Evolutionary conservation across 768 basidiomycete genomes (phyloP).

Genomic region (Suillus decipiens): DNA sequence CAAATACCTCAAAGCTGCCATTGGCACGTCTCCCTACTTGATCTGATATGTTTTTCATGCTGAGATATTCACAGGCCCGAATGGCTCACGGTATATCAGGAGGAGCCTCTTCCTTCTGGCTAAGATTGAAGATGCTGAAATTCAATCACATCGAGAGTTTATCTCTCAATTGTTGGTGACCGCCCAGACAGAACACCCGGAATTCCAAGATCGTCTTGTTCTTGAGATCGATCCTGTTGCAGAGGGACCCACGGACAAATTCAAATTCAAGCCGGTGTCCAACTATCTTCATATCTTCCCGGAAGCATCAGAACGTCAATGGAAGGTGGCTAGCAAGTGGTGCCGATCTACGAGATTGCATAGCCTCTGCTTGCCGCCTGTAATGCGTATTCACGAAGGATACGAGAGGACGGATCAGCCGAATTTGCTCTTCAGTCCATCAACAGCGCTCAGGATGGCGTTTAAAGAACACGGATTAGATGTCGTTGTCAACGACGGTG

Average conservation of each 20-base stretch:
- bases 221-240: conserved; percentile 5
- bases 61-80: not conserved
- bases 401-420: not conserved
- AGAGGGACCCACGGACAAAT: not conserved
- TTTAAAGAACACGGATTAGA: conserved; percentile 5
- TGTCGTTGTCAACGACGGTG: not conserved
- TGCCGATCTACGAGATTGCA: not conserved
- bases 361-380: not conserved
- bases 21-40: not conserved
- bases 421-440: conserved; percentile 3
- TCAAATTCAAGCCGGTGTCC: conserved; percentile 4
- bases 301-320: conserved; percentile 4
- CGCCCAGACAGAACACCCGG: conserved; percentile 2
- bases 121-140: conserved; percentile 5
- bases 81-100: not conserved
- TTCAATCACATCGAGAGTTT: conserved; percentile 1
- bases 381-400: conserved; percentile 1
- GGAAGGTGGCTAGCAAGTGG: conserved; percentile 1
- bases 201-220: conserved; percentile 3
- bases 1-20: conserved; percentile 9
- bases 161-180: conserved; percentile 4
- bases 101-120: conserved; percentile 5
- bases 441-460: conserved; percentile 6
- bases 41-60: not conserved
- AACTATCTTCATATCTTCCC: conserved; percentile 7